Conservation (phyloP, 352 stramenopile species). For the Globisporangium alternatum region DNA sequence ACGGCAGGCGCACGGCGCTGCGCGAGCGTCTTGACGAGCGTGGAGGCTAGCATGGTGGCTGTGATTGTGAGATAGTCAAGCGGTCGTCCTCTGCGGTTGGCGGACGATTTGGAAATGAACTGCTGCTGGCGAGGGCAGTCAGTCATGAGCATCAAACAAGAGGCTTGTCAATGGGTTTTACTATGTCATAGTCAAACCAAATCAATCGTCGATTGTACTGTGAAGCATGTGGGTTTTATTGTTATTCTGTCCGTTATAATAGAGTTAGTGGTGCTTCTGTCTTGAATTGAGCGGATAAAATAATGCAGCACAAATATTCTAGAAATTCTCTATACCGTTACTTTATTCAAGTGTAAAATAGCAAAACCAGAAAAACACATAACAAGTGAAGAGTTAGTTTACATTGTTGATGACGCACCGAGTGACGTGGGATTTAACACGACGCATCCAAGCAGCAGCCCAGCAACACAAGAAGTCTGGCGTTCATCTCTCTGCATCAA, state of each 20-base stretch:
- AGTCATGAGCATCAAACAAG: neutral
- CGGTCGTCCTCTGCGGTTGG: neutral
- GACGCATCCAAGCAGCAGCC: neutral
- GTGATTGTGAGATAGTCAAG: neutral
- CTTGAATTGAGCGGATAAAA: neutral
- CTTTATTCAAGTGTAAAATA: neutral
- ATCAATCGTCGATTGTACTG: too few relatives aligned
- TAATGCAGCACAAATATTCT: neutral
- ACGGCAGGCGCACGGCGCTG: neutral
- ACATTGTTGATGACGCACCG: neutral
- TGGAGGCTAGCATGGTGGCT: constrained; percentile 11
- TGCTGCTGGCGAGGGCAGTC: neutral
- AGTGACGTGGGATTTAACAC: neutral
- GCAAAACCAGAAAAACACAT: neutral
- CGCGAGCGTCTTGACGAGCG: constrained; percentile 13
- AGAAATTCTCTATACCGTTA: neutral
- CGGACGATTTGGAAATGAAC: constrained; percentile 1
- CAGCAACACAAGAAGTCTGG: neutral
- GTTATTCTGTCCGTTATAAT: too few relatives aligned
- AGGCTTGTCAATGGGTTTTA: neutral
- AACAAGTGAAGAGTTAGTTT: neutral
- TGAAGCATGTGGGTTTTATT: too few relatives aligned
- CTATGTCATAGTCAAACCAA: too few relatives aligned
- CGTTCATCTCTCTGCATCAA: too few relatives aligned
- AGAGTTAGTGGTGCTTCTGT: too few relatives aligned